These are phyloP conservation scores for Thalassiosira hispida DNA, from an alignment of 352 stramenopile species.

Conservation along the genomic window DNA sequence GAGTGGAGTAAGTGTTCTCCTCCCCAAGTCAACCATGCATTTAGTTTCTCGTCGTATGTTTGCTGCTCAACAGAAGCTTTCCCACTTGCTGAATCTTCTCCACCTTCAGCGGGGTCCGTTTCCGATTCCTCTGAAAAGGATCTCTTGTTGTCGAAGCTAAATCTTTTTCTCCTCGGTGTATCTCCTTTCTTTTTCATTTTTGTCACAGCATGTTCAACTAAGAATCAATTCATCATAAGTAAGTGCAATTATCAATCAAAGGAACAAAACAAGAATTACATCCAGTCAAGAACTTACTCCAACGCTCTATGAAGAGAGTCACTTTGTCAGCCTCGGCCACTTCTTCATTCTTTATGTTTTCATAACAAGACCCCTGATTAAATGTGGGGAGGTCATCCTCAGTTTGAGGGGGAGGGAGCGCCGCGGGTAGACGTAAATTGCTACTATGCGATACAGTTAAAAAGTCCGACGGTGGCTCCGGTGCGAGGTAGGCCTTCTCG, in stretches of 20 bases:
- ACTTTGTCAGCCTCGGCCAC: constrained; percentile 36
- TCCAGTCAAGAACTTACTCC: constrained; percentile 32
- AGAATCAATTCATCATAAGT: constrained; percentile 2
- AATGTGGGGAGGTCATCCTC: constrained; percentile 50
- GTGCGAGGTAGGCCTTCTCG: constrained; percentile 65
- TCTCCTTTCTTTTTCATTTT: constrained; percentile 25
- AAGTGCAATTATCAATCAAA: not conserved
- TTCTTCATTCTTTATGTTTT: constrained; percentile 49
- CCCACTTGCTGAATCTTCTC: not conserved
- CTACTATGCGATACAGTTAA: constrained; percentile 9
- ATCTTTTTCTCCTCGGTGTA: not conserved
- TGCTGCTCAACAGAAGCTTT: not conserved
- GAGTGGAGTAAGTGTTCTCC: constrained; percentile 14
- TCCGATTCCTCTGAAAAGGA: not conserved
- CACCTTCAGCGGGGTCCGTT: not conserved
- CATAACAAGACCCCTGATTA: constrained; percentile 41
- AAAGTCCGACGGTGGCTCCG: constrained; percentile 17
- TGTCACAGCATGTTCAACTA: constrained; percentile 31
- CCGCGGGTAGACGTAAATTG: constrained; percentile 5
- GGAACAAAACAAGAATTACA: not conserved
- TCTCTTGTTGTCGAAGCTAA: not conserved
- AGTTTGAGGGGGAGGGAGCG: constrained; percentile 13
- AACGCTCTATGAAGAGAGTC: constrained; percentile 54
- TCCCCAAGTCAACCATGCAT: constrained; percentile 19
- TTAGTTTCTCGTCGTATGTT: constrained; percentile 47